Conservation (phyloP, 345 rosid species). For the Noccaea bulbosa region DNA sequence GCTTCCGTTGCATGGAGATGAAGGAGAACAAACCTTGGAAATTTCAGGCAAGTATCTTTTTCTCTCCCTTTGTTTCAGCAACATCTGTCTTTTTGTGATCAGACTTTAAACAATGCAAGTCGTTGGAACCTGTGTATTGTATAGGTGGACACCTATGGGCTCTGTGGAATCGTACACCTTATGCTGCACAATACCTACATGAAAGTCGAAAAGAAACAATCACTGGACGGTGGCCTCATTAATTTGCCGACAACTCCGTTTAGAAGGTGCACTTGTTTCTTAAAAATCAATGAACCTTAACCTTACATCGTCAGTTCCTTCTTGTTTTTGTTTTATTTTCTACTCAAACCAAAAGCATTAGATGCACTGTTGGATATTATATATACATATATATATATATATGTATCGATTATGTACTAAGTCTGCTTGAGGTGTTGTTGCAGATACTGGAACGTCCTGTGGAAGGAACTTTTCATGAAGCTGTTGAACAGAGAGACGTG, state of each 20-base stretch:
- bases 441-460: slow-evolving; percentile 89
- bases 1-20: slow-evolving; percentile 91
- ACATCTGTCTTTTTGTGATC: slow-evolving; percentile 7
- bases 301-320: neutral
- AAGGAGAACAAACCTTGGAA: slow-evolving; percentile 88
- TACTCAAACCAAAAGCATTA: neutral
- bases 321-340: neutral
- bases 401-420: neutral
- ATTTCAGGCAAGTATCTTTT: slow-evolving; percentile 68
- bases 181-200: slow-evolving; percentile 83
- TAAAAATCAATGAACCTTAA: neutral
- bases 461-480: slow-evolving; percentile 71
- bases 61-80: slow-evolving; percentile 3
- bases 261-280: slow-evolving; percentile 56
- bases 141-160: slow-evolving; percentile 86
- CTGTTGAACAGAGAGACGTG: slow-evolving; percentile 60
- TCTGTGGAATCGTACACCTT: slow-evolving; percentile 81
- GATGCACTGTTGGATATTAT: no score
- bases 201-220: slow-evolving; percentile 63
- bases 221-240: slow-evolving; percentile 52
- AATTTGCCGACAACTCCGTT: slow-evolving; percentile 67
- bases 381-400: no score
- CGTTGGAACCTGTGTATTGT: slow-evolving; percentile 28
- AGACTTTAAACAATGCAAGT: slow-evolving; percentile 12
- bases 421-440: neutral